Evolutionary conservation across 164 flowering plant species (phyloP).

Genomic region (Berberis thunbergii): DNA sequence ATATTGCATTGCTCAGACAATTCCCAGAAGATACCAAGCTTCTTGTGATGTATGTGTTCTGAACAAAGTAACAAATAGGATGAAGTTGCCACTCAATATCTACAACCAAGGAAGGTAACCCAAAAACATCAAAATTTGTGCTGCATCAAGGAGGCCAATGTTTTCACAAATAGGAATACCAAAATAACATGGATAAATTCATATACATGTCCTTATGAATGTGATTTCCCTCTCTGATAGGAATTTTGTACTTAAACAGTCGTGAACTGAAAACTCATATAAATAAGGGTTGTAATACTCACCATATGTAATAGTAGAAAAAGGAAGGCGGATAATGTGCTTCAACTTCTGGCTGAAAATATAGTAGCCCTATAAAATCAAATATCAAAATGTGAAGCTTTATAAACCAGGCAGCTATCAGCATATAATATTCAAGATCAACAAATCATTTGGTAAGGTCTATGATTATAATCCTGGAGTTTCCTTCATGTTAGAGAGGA

Average conservation of each 20-base stretch:
- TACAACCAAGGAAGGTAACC: too few relatives aligned
- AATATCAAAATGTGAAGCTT: not conserved
- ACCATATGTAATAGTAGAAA: conserved; percentile 84
- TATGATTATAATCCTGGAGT: too few relatives aligned
- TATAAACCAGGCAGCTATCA: not conserved
- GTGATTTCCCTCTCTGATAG: not conserved
- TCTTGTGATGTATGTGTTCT: too few relatives aligned
- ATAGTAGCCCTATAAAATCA: conserved; percentile 78
- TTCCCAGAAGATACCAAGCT: too few relatives aligned
- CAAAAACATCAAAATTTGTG: too few relatives aligned
- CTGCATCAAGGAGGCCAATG: too few relatives aligned
- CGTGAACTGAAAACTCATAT: not conserved
- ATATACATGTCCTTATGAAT: too few relatives aligned
- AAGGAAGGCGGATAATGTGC: conserved; percentile 85
- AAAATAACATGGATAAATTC: too few relatives aligned
- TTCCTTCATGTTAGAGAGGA: not conserved
- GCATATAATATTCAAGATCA: not conserved
- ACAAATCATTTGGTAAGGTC: not conserved
- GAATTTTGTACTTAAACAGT: not conserved
- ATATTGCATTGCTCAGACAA: too few relatives aligned
- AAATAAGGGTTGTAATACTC: conserved; percentile 6
- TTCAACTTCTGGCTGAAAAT: conserved; percentile 94
- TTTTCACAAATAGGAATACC: too few relatives aligned
- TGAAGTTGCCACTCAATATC: too few relatives aligned
- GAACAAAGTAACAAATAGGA: too few relatives aligned